Evolutionary conservation across 495 filamentous ascomycete species (phyloP), one percentile per base, ranked within the genome.

Genomic region (Xylona heveae): DNA sequence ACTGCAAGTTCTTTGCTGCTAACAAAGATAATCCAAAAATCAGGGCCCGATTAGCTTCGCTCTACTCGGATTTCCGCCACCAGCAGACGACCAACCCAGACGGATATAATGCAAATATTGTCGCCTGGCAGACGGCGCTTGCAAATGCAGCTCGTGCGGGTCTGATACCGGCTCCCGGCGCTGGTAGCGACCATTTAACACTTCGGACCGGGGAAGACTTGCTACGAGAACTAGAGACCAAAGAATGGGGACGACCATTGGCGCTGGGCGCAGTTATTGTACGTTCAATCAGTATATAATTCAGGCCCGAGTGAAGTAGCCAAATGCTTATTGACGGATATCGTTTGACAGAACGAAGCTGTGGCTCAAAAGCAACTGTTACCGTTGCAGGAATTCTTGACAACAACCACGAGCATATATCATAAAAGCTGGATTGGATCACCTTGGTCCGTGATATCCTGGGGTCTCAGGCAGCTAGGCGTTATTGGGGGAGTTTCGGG

Each of bases 31-130:
- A 7, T 8, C 8, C 13, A 4, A 5, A 13, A 8, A 17, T 17
- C 38, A 88, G 77, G 53, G 68, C 73, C 38, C 82, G 88, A 24
- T 70, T 94, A 3, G 75, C 82, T 4, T 84, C 84, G 9, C 69
- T 97, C 31, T 97, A 92, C 55, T 93, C 84, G 35, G 90, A 95
- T 50, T 95, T 97, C 52, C 57, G 67, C 3, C 48, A 62, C 22
- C 82, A 85, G 39, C 66, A 64, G 37, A 69, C 67, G 33, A 74
- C 75, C 20, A 97, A 97, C 47, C 83, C 84, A 1, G 82, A 90
- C 43, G 85, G 83, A 39, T 97, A 83, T 55, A 53, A 61, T 19
- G 78, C 84, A 30, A 95, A 97, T 49, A 51, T 84, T 24, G 54
- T 64, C 9, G 79, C 84, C 25, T 97, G 88, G 88, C 68, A 73